Conservation (phyloP, 495 filamentous ascomycete genomes). For the Talaromyces trachyspermus region DNA sequence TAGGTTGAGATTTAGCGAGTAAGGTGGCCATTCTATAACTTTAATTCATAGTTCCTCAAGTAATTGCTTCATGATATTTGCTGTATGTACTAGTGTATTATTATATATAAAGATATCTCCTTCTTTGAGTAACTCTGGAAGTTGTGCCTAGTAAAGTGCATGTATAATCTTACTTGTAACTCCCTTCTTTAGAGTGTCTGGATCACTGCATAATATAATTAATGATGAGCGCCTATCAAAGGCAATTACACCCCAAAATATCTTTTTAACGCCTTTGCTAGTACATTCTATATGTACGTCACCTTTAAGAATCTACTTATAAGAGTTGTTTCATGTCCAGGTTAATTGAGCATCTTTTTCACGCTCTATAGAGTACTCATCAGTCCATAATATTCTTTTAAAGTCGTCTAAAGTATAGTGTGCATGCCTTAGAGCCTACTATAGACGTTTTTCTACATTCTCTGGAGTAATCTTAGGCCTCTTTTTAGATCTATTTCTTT, state of each 20-base stretch:
- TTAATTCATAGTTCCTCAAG: conserved; percentile 13
- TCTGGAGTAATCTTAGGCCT: too few relatives aligned
- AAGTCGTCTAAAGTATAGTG: too few relatives aligned
- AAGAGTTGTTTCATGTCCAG: too few relatives aligned
- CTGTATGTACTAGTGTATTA: conserved; percentile 14
- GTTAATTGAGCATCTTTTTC: conserved; percentile 5
- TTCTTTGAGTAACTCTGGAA: conserved; percentile 1
- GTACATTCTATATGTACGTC: conserved; percentile 2
- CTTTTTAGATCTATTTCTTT: too few relatives aligned
- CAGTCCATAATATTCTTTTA: too few relatives aligned
- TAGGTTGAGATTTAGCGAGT: conserved; percentile 21
- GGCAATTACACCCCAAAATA: conserved; percentile 13
- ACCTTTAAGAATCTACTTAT: not conserved
- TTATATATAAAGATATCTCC: too few relatives aligned
- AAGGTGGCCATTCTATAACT: too few relatives aligned
- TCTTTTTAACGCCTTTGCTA: conserved; percentile 10
- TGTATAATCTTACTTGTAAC: not conserved
- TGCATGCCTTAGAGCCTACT: too few relatives aligned
- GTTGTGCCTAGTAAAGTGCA: too few relatives aligned
- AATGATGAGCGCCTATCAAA: conserved; percentile 5
- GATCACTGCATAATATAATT: conserved; percentile 8
- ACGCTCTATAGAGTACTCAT: conserved; percentile 10
- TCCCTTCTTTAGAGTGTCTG: not conserved
- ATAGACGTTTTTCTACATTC: too few relatives aligned
- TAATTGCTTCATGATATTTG: conserved; percentile 8